These are phyloP conservation scores for Graphiopsis chlorocephala DNA, from an alignment of 2,329 filamentous ascomycete species.

Conservation along the genomic window DNA sequence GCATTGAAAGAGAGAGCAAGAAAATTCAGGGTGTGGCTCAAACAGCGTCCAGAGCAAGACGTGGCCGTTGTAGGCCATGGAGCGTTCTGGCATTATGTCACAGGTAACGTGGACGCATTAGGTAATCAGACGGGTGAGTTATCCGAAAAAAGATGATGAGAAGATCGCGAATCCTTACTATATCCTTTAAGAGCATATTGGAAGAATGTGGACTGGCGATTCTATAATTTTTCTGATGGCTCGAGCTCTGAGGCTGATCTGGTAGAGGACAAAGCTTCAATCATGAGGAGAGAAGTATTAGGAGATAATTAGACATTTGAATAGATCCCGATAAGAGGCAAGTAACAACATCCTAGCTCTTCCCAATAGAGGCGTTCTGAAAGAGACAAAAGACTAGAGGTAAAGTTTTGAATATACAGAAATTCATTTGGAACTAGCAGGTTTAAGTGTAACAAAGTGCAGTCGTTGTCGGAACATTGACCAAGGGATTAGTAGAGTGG, in stretches of 20 bases:
- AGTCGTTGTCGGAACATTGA: background rate
- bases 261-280: too few relatives aligned
- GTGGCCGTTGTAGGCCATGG: too few relatives aligned
- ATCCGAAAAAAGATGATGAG: background rate
- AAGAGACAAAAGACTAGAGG: background rate
- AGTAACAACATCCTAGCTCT: background rate
- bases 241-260: background rate
- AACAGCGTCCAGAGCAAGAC: conserved; percentile 15
- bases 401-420: background rate
- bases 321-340: background rate
- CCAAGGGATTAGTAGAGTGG: background rate
- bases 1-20: background rate
- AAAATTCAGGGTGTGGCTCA: background rate
- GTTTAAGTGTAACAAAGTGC: background rate
- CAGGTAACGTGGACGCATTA: too few relatives aligned
- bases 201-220: background rate
- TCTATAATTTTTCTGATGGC: background rate
- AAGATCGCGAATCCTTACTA: background rate
- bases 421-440: background rate
- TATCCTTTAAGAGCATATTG: background rate
- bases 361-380: background rate
- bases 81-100: too few relatives aligned
- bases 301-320: too few relatives aligned
- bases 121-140: too few relatives aligned
- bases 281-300: too few relatives aligned